Conservation (phyloP, 73 alveolate species). For the Halteria grandinella region DNA sequence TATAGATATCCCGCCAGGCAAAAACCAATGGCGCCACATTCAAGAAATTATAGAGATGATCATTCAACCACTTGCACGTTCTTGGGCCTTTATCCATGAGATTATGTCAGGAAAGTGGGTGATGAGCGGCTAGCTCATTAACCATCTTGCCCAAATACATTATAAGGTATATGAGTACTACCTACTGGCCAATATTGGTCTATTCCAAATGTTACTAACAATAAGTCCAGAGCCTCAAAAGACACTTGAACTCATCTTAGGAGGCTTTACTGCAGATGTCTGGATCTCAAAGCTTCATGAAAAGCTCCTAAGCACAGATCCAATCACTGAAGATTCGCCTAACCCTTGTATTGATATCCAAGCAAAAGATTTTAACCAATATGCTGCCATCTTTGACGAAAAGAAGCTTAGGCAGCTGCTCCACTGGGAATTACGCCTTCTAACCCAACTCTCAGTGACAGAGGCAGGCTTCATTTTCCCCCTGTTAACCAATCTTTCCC, state of each 20-base stretch:
- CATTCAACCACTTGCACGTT: slow-evolving; percentile 1
- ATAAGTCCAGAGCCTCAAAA: slow-evolving; percentile 16
- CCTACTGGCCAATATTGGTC: slow-evolving; percentile 2
- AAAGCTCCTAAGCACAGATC: neutral
- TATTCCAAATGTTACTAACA: slow-evolving; percentile 6
- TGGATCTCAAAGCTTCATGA: slow-evolving; percentile 9
- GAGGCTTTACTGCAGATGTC: neutral
- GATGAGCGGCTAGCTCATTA: slow-evolving; percentile 15
- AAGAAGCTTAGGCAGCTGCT: slow-evolving; percentile 21
- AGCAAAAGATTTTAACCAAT: slow-evolving; percentile 3
- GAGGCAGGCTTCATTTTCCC: slow-evolving; percentile 16
- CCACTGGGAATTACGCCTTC: neutral
- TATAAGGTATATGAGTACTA: slow-evolving; percentile 11
- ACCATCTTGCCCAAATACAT: neutral
- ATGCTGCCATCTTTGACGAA: slow-evolving; percentile 25
- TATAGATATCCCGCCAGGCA: neutral
- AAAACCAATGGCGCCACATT: neutral
- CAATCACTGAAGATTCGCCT: too few relatives aligned
- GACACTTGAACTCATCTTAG: neutral
- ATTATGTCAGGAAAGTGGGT: slow-evolving; percentile 30
- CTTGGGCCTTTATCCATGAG: slow-evolving; percentile 36
- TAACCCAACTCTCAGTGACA: neutral
- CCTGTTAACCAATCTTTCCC: slow-evolving; percentile 4
- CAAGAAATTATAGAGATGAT: neutral
- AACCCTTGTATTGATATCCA: too few relatives aligned